These are phyloP conservation scores for Leccinum subspadiceum DNA, from an alignment of 1,284 basidiomycete genomes.

Conservation along the genomic window DNA sequence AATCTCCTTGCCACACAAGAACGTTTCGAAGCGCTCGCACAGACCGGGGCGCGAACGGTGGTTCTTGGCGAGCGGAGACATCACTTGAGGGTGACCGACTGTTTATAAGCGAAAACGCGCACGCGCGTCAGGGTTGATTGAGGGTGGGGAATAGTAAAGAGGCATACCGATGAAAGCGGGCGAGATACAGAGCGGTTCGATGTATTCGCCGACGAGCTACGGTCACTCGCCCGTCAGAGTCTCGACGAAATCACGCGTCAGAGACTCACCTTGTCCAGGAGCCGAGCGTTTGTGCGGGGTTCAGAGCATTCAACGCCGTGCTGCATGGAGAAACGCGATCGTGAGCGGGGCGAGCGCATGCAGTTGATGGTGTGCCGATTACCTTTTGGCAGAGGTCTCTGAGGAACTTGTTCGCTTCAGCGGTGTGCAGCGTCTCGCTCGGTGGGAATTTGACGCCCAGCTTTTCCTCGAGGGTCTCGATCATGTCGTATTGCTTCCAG, in stretches of 20 bases:
- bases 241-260: background rate
- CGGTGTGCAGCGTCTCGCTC: slow-evolving; percentile 87
- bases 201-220: slow-evolving; percentile 94
- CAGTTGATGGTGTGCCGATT: background rate
- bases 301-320: slow-evolving; percentile 98
- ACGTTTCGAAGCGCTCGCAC: slow-evolving; percentile 98
- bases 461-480: slow-evolving; percentile 94
- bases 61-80: slow-evolving; percentile 98
- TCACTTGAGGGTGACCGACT: slow-evolving; percentile 98
- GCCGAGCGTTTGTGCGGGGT: slow-evolving; percentile 91
- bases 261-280: slow-evolving; percentile 84
- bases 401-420: slow-evolving; percentile 88
- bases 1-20: slow-evolving; percentile 98
- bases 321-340: slow-evolving; percentile 42
- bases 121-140: background rate
- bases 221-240: background rate
- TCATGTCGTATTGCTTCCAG: slow-evolving; percentile 99
- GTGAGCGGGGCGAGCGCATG: background rate
- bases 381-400: slow-evolving; percentile 84
- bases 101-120: background rate
- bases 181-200: slow-evolving; percentile 95
- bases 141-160: background rate
- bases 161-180: slow-evolving; percentile 88
- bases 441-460: slow-evolving; percentile 90
- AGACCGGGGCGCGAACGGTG: slow-evolving; percentile 91